Conservation (phyloP, 495 filamentous ascomycete genomes). For the Trichoderma orchidacearum region DNA sequence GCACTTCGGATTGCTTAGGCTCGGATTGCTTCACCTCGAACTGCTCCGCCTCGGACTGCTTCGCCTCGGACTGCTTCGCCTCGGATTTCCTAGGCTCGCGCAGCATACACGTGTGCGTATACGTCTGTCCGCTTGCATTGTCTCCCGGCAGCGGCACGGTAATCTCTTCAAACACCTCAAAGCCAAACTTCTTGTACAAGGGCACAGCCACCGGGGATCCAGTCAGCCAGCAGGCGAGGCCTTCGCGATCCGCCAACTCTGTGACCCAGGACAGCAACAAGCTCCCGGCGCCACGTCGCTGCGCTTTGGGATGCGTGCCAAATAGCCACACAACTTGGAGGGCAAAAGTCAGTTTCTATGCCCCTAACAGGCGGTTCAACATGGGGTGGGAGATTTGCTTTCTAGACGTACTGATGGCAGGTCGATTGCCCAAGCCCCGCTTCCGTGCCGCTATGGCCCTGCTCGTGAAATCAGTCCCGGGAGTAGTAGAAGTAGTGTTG, state of each 20-base stretch:
- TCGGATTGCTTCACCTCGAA: too few species aligned
- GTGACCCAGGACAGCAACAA: background rate
- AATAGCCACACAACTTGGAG: background rate
- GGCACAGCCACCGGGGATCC: background rate
- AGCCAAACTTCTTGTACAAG: background rate
- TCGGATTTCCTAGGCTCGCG: background rate
- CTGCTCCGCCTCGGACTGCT: too few species aligned
- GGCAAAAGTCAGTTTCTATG: background rate
- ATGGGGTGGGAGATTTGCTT: background rate
- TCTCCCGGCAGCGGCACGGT: background rate
- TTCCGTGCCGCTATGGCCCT: background rate
- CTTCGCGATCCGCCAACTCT: background rate
- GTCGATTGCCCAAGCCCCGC: background rate
- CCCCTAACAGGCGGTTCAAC: background rate
- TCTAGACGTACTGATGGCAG: background rate
- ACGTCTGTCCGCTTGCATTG: background rate
- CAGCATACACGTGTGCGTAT: background rate
- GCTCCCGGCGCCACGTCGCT: background rate
- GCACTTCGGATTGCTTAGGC: too few species aligned
- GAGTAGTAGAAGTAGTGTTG: too few species aligned
- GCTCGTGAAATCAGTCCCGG: background rate
- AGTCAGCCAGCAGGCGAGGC: background rate
- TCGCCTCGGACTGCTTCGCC: too few species aligned
- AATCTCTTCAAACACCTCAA: background rate
- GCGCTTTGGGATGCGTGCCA: background rate